Percentiles rank a stretch among this genome's conserved stretches.
Conservation (phyloP, 495 filamentous ascomycete genomes). For the Aspergillus diversus region DNA sequence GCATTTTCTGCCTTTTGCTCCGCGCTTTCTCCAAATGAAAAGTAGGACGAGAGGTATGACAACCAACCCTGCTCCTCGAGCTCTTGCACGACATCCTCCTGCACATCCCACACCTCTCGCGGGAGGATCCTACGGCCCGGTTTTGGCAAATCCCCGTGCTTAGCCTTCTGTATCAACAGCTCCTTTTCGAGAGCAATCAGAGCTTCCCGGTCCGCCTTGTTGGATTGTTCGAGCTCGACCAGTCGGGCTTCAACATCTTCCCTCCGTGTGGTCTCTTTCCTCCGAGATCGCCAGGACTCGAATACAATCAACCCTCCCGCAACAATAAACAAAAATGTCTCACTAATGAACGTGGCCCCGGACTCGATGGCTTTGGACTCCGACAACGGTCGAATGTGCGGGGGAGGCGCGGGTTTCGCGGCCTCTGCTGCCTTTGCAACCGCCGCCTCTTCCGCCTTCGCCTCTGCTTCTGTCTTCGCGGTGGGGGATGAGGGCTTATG, state of each 20-base stretch:
- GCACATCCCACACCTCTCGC: constrained; percentile 49
- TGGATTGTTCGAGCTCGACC: constrained; percentile 65
- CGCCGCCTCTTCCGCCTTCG: constrained; percentile 62
- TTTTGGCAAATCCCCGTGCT: constrained; percentile 37
- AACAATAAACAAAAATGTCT: constrained; percentile 84
- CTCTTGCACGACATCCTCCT: constrained; percentile 23
- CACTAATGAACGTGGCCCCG: constrained; percentile 92
- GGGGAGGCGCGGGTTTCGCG: constrained; percentile 46
- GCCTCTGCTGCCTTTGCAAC: constrained; percentile 53
- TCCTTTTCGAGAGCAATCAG: constrained; percentile 72
- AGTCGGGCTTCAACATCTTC: constrained; percentile 75
- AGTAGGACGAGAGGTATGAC: constrained; percentile 37
- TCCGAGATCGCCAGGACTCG: constrained; percentile 73
- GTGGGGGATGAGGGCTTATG: constrained; percentile 75
- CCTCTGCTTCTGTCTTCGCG: constrained; percentile 77
- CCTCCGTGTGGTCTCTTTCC: constrained; percentile 76
- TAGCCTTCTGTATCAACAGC: constrained; percentile 58
- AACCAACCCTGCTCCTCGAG: constrained; percentile 40
- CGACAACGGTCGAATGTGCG: constrained; percentile 74
- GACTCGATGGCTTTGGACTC: constrained; percentile 95
- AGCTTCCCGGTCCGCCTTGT: constrained; percentile 59
- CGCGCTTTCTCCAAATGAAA: constrained; percentile 31
- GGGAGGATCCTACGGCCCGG: constrained; percentile 45
- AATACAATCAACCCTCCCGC: constrained; percentile 78
- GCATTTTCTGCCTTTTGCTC: constrained; percentile 23